Percentiles rank a stretch among this genome's conserved stretches.
phyloP scores from a whole-genome alignment of 2,329 filamentous ascomycete species.

The Fusarium sp. region DNA sequence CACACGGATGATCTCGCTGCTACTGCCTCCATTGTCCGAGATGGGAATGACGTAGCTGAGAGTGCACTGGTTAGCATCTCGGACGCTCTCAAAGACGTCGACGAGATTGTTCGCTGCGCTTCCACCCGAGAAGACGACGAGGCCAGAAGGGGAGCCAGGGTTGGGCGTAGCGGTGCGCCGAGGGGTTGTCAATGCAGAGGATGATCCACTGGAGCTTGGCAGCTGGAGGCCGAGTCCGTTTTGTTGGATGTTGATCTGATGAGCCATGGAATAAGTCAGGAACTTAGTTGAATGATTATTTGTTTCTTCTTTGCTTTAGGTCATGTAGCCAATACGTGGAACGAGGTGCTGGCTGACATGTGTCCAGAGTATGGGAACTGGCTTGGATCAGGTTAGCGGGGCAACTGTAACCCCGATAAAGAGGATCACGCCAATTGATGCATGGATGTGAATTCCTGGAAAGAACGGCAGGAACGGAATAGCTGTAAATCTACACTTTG shows the following conservation, averaged over 20 bases:
- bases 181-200: slow-evolving; percentile 29
- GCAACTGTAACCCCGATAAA: slow-evolving; percentile 6
- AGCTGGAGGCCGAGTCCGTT: slow-evolving; percentile 42
- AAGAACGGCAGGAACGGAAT: background rate
- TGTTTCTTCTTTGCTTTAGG: background rate
- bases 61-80: slow-evolving; percentile 72
- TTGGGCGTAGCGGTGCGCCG: slow-evolving; percentile 37
- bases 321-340: background rate
- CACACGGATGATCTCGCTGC: slow-evolving; percentile 91
- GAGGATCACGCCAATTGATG: background rate
- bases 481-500: background rate
- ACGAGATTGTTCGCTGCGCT: slow-evolving; percentile 96
- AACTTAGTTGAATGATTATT: background rate
- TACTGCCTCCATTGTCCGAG: slow-evolving; percentile 94
- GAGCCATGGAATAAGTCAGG: slow-evolving; percentile 37
- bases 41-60: slow-evolving; percentile 93
- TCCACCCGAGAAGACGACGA: slow-evolving; percentile 91
- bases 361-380: slow-evolving; percentile 3
- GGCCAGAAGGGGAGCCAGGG: slow-evolving; percentile 49
- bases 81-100: slow-evolving; percentile 82
- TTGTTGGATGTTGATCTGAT: slow-evolving; percentile 26
- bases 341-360: slow-evolving; percentile 5
- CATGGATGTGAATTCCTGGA: background rate
- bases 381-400: slow-evolving; percentile 7
- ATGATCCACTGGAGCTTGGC: slow-evolving; percentile 39